Base-by-base conservation (phyloP, 2,329 filamentous ascomycete genomes). In the Raffaelea deltoideospora region DNA sequence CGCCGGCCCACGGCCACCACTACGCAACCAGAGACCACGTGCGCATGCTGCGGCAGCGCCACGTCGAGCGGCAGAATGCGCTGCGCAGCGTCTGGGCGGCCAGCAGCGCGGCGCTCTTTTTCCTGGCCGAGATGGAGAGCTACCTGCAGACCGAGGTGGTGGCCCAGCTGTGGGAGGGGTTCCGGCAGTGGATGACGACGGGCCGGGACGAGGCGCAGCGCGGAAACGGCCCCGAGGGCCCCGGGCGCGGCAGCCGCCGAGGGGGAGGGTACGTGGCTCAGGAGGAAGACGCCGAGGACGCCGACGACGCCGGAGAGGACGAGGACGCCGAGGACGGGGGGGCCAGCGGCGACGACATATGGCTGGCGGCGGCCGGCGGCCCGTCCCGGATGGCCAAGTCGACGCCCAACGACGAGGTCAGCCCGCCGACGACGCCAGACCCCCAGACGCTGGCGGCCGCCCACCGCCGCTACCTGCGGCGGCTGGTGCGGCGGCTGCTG, bases 111-210 rank as follows among this genome's bases (percentile, higher is more conserved):
- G 79, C 84, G 2, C 72, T 93, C 4, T 95, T 94, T 58, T 81
- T 96, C 47, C 65, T 96, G 4, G 84, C 82, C 0, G 87, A 95
- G 53, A 79, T 84, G 13, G 81, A 88, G 46, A 76, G 76, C 3
- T 96, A 93, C 49, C 75, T 96, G 31, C 88, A 95, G 54, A 84
- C 82, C 1, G 86, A 94, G 50, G 78, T 96, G 7, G 78, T 95
- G 13, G 73, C 77, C 41, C 76, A 77, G 23, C 76, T 84, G 2
- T 95, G 86, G 74, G 70, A 78, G 14, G 76, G 81, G 35, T 87
- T 96, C 47, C 72, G 80, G 37, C 54, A 57, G 13, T 95, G 87
- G 85, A 63, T 93, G 15, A 64, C 65, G 21, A 63, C 63, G 10
- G 60, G 60, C 5, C 53, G 56, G 24, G 48, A 52, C 33, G 51